Evolutionary conservation across 805 yeast genomes (phyloP).

Genomic region (Starmerella lactis-condensi): DNA sequence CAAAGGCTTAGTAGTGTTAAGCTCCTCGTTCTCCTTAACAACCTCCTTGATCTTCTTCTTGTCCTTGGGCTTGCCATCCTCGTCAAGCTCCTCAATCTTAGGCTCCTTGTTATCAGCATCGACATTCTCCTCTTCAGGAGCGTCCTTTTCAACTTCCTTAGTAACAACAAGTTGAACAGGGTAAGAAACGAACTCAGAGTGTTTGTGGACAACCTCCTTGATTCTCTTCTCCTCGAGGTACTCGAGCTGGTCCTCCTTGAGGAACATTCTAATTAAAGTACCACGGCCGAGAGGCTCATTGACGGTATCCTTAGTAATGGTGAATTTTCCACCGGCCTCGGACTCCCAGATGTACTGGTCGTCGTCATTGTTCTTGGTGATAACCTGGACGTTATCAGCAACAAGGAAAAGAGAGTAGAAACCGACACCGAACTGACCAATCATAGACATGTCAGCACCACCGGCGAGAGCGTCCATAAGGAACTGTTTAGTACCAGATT

Average conservation of each 20-base stretch:
- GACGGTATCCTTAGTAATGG: constrained; percentile 74
- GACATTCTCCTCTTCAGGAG: constrained; percentile 56
- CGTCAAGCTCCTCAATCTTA: constrained; percentile 59
- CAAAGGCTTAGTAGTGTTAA: constrained; percentile 95
- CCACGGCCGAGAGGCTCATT: constrained; percentile 87
- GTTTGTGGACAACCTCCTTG: constrained; percentile 98
- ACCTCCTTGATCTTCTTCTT: constrained; percentile 77
- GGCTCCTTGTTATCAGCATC: constrained; percentile 50
- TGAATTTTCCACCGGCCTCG: constrained; percentile 98
- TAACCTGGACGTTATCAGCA: constrained; percentile 96
- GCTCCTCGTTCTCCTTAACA: constrained; percentile 92
- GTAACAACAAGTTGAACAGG: constrained; percentile 97
- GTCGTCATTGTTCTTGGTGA: constrained; percentile 95
- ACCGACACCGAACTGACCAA: constrained; percentile 99
- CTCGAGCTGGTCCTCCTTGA: constrained; percentile 97
- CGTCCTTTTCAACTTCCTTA: constrained; percentile 97
- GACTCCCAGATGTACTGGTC: constrained; percentile 99
- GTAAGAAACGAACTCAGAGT: constrained; percentile 97
- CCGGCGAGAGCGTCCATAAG: constrained; percentile 95
- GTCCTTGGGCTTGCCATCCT: constrained; percentile 51
- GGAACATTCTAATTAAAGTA: constrained; percentile 81
- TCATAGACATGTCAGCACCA: constrained; percentile 99
- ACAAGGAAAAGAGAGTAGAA: constrained; percentile 98
- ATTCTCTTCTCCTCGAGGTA: constrained; percentile 98
- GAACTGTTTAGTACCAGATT: constrained; percentile 98